A percentile compares a stretch with the other conserved stretches of the same genome.
Conservation (phyloP, 495 filamentous ascomycete species). For the Aspergillus asperescens region DNA sequence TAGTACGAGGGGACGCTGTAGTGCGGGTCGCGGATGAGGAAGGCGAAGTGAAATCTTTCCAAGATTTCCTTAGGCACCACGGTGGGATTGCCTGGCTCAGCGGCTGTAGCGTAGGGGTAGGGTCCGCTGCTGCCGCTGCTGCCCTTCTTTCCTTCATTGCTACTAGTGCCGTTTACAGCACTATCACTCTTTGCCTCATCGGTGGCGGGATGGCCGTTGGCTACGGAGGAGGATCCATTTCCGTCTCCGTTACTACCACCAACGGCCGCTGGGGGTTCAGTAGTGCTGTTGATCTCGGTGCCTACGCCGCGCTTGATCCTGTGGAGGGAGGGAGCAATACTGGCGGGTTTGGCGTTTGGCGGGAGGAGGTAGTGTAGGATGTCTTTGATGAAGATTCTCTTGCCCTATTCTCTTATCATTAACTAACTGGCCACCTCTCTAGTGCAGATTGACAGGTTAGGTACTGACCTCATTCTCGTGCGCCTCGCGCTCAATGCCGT, state of each 20-base stretch:
- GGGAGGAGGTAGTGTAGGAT: slow-evolving; percentile 87
- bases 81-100: slow-evolving; percentile 70
- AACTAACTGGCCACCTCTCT: slow-evolving; percentile 25
- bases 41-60: slow-evolving; percentile 82
- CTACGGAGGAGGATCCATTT: too few relatives aligned
- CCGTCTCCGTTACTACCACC: slow-evolving; percentile 9
- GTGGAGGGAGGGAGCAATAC: slow-evolving; percentile 69
- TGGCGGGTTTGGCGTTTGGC: slow-evolving; percentile 58
- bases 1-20: slow-evolving; percentile 85
- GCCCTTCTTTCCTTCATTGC: slow-evolving; percentile 1
- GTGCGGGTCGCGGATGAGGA: slow-evolving; percentile 91
- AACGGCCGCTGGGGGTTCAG: slow-evolving; percentile 19
- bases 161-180: slow-evolving; percentile 7
- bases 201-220: slow-evolving; percentile 26
- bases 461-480: slow-evolving; percentile 45
- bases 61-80: slow-evolving; percentile 68
- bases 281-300: slow-evolving; percentile 34
- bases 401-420: slow-evolving; percentile 43
- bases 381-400: slow-evolving; percentile 96
- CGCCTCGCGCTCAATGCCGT: slow-evolving; percentile 59
- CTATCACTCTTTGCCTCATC: background rate
- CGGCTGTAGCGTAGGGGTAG: slow-evolving; percentile 53
- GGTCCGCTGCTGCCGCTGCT: slow-evolving; percentile 33
- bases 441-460: background rate
- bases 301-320: slow-evolving; percentile 59